Evolutionary conservation across 2,329 filamentous ascomycete genomes (phyloP).

Genomic region (Colletotrichum agaves): DNA sequence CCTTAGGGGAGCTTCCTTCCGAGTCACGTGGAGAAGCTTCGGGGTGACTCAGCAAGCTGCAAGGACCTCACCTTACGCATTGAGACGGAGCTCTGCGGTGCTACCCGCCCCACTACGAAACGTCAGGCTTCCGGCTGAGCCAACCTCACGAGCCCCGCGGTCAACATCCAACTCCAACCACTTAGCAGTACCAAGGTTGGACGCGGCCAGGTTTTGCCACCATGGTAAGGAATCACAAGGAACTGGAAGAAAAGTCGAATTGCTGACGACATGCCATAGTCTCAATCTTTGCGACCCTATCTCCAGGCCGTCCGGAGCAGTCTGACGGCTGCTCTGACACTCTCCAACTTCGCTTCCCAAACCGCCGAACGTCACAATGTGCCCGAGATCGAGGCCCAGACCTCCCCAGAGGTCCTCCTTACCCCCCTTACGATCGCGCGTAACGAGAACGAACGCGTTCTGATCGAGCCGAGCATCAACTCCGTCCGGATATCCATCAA

Average conservation of each 20-base stretch:
- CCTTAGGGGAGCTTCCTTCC: neutral
- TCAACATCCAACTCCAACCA: slow-evolving; percentile 33
- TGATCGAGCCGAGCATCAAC: slow-evolving; percentile 97
- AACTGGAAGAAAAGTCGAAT: neutral
- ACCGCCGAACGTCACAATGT: slow-evolving; percentile 97
- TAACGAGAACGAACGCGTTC: slow-evolving; percentile 96
- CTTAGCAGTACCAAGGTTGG: slow-evolving; percentile 30
- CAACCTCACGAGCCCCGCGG: slow-evolving; percentile 38
- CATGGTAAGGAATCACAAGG: slow-evolving; percentile 27
- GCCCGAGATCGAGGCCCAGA: slow-evolving; percentile 93
- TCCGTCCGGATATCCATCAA: slow-evolving; percentile 97
- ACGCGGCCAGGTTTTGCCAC: slow-evolving; percentile 30
- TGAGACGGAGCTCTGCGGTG: slow-evolving; percentile 32
- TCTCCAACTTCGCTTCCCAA: slow-evolving; percentile 98
- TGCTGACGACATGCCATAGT: slow-evolving; percentile 62
- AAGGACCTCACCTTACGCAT: neutral
- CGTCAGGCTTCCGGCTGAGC: slow-evolving; percentile 48
- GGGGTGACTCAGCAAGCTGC: slow-evolving; percentile 26
- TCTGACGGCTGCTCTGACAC: slow-evolving; percentile 90
- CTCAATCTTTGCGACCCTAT: slow-evolving; percentile 96
- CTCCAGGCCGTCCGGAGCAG: slow-evolving; percentile 95
- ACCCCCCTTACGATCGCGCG: slow-evolving; percentile 91
- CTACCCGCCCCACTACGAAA: slow-evolving; percentile 46
- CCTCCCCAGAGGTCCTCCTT: slow-evolving; percentile 91
- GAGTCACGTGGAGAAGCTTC: slow-evolving; percentile 16